A percentile compares a stretch with the other conserved stretches of the same genome.
phyloP scores from a whole-genome alignment of 1,284 basidiomycete species.

The Phylloboletellus chloephorus region DNA sequence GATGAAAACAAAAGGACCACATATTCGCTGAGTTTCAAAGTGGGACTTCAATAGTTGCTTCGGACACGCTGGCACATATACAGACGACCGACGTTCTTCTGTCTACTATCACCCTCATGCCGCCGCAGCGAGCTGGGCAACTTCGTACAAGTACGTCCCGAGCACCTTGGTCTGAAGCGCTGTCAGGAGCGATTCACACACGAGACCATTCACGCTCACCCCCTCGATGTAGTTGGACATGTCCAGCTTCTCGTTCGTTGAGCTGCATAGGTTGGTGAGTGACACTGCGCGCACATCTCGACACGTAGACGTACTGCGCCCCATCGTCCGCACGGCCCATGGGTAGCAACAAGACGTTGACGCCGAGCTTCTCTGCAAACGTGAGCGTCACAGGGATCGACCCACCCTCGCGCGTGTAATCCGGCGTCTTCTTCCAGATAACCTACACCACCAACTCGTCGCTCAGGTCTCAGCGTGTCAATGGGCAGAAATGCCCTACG shows the following conservation, averaged over 20 bases:
- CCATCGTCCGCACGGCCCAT: constrained; percentile 95
- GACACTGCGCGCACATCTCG: not conserved
- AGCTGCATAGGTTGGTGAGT: constrained; percentile 40
- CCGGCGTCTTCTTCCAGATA: constrained; percentile 79
- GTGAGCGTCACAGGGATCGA: constrained; percentile 96
- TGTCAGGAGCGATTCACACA: constrained; percentile 7
- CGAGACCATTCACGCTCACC: constrained; percentile 37
- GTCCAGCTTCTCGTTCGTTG: constrained; percentile 97
- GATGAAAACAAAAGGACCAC: not conserved
- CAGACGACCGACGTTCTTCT: not conserved
- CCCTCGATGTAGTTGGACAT: constrained; percentile 90
- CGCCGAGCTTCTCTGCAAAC: constrained; percentile 83
- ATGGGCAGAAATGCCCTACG: no score
- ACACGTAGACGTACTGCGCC: constrained; percentile 62
- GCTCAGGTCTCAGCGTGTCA: not conserved
- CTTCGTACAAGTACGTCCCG: constrained; percentile 81
- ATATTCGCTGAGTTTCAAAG: constrained; percentile 25
- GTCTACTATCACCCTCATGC: constrained; percentile 8
- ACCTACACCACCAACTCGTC: constrained; percentile 37
- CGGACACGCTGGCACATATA: constrained; percentile 8
- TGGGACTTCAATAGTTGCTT: not conserved
- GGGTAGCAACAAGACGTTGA: constrained; percentile 82
- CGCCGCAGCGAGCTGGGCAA: constrained; percentile 38
- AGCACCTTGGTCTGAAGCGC: constrained; percentile 62
- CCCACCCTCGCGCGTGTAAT: constrained; percentile 91